phyloP scores from a whole-genome alignment of 257 asterid genomes.

The Ehretia macrophylla region DNA sequence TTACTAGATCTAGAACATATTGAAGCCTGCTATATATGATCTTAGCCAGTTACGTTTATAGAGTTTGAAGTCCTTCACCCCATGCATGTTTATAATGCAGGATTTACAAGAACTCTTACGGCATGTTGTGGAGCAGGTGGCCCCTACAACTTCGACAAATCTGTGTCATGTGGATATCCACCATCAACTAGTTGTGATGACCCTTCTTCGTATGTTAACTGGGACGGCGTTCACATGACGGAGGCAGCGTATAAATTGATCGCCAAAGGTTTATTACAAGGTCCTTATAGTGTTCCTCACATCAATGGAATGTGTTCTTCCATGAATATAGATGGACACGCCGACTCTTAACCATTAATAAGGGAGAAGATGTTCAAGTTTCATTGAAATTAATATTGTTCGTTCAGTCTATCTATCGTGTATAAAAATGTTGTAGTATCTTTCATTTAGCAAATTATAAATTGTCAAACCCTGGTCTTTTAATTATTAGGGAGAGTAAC shows the following conservation, averaged over 20 bases:
- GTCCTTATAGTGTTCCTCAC: constrained; percentile 23
- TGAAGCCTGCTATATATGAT: too few species aligned
- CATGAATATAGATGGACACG: background rate
- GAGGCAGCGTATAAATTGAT: constrained; percentile 36
- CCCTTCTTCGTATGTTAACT: constrained; percentile 31
- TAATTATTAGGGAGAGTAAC: too few species aligned
- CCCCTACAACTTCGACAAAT: constrained; percentile 19
- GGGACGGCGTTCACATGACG: constrained; percentile 46
- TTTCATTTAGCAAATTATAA: too few species aligned
- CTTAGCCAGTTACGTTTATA: too few species aligned
- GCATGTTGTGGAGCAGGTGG: constrained; percentile 50
- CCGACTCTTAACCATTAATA: background rate
- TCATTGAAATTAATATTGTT: too few species aligned
- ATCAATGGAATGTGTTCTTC: background rate
- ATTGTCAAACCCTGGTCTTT: too few species aligned
- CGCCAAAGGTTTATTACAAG: constrained; percentile 23
- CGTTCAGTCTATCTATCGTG: too few species aligned
- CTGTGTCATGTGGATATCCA: constrained; percentile 16
- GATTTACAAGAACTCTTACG: constrained; percentile 16
- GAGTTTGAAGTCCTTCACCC: background rate
- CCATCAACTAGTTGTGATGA: constrained; percentile 18
- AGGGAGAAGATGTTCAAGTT: too few species aligned
- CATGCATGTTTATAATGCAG: constrained; percentile 9
- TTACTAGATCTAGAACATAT: too few species aligned
- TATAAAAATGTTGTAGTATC: too few species aligned